phyloP scores from a whole-genome alignment of 148 eudicot species.

The Rhododendron henanense region DNA sequence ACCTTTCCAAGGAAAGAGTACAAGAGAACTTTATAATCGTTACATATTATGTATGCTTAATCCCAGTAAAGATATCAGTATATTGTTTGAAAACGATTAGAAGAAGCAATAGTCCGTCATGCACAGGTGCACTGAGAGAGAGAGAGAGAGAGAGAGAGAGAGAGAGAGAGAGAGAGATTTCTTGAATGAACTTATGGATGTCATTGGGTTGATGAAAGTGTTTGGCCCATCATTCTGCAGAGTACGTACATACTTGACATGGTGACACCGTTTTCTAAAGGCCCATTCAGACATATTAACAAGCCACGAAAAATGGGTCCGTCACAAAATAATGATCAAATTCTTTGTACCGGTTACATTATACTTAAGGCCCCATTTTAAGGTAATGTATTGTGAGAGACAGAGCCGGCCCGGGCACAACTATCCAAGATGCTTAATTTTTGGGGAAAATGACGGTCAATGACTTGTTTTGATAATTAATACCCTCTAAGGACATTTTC shows the following conservation, averaged over 20 bases:
- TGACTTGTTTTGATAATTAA: too few species aligned
- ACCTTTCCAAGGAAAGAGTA: constrained; percentile 34
- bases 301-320: neutral
- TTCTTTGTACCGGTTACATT: neutral
- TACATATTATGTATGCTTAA: constrained; percentile 18
- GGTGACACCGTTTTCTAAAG: neutral
- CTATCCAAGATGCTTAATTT: too few species aligned
- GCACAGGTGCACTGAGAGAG: too few species aligned
- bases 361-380: too few species aligned
- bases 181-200: neutral
- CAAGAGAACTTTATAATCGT: constrained; percentile 45
- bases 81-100: neutral
- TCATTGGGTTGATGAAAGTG: neutral
- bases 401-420: too few species aligned
- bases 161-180: neutral
- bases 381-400: too few species aligned
- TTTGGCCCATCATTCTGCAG: neutral
- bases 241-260: neutral
- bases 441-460: too few species aligned
- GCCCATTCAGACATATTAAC: neutral
- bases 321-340: neutral
- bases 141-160: neutral
- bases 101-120: too few species aligned
- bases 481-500: too few species aligned
- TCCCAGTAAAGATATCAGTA: neutral